Evolutionary conservation across 1,139 yeast species (phyloP), one percentile per base, ranked within the genome.

Genomic region (Debaryomyces fabryi): DNA sequence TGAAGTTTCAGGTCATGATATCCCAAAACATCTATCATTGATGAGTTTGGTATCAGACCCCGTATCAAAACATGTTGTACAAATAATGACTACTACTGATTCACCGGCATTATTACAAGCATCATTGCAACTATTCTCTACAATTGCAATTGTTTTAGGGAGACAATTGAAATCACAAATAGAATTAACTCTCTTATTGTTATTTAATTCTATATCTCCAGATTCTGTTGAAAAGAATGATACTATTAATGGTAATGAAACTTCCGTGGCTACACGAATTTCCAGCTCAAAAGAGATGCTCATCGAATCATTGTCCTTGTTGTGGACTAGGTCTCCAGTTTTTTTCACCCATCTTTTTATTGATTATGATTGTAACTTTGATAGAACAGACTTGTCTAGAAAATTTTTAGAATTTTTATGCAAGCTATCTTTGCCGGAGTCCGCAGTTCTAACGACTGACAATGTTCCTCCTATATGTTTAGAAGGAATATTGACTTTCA

Each of bases 401-500:
- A 81, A 82, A 39, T 71, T 88, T 24, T 66, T 93, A 45, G 86
- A 86, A 43, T 82, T 86, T 48, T 74, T 95, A 47, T 85, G 96
- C 52, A 79, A 86, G 47, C 72, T 89, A 38, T 84, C 96, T 0
- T 77, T 88, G 42, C 95, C 97, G 0, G 96, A 89, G 58, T 80
- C 91, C 18, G 93, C 96, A 0, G 57, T 69, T 6, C 73, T 79
- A 58, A 86, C 96, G 0, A 88, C 97, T 0, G 89, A 88, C 34
- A 86, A 83, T 59, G 96, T 93, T 1, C 98, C 99, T 0, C 97
- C 98, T 1, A 79, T 92, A 9, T 93, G 98, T 60, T 73, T 93
- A 42, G 98, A 93, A 60, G 96, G 98, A 2, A 67, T 93, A 3
- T 73, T 93, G 30, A 78, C 88, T 2, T 83, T 86, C 54, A 74